Base-by-base conservation (phyloP, 495 filamentous ascomycete genomes). In the Penicillium longicatenatum region DNA sequence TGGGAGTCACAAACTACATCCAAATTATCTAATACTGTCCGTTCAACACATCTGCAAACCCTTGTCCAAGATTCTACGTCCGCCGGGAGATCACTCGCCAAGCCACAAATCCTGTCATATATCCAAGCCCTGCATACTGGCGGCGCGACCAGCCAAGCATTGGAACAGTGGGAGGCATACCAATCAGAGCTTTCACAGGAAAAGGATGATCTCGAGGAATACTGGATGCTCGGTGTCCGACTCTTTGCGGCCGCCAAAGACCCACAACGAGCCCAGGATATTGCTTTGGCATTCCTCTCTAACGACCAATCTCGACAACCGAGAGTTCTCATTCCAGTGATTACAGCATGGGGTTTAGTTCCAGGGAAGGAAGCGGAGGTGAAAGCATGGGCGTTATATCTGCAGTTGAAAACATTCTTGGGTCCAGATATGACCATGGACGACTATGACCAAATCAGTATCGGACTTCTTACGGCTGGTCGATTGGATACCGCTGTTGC, bases 401-500 rank as follows among this genome's bases (percentile, higher is more conserved):
- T 84, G 37, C 78, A 80, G 30, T 70, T 93, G 29, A 84, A 83
- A 47, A 70, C 75, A 12, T 77, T 81, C 16, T 69, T 91, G 6
- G 84, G 84, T 3, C 63, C 81, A 20, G 68, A 78, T 12, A 89
- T 93, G 74, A 84, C 74, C 8, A 87, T 91, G 76, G 76, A 85
- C 20, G 89, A 93, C 67, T 93, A 91, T 63, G 90, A 92, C 69
- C 73, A 75, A 31, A 70, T 93, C 21, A 84, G 82, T 50, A 81
- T 83, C 39, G 76, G 77, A 37, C 86, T 92, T 59, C 73, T 93
- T 9, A 75, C 80, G 6, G 76, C 81, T 8, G 80, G 82, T 47
- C 70, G 79, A 45, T 72, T 81, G 11, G 84, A 90, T 62, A 74
- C 86, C 33, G 89, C 85, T 1, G 77, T 92, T 53, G 83, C 86